Percentiles rank a stretch among this genome's conserved stretches.
Evolutionary conservation across 2,329 filamentous ascomycete genomes (phyloP).

Genomic region (Penicillium sp.): DNA sequence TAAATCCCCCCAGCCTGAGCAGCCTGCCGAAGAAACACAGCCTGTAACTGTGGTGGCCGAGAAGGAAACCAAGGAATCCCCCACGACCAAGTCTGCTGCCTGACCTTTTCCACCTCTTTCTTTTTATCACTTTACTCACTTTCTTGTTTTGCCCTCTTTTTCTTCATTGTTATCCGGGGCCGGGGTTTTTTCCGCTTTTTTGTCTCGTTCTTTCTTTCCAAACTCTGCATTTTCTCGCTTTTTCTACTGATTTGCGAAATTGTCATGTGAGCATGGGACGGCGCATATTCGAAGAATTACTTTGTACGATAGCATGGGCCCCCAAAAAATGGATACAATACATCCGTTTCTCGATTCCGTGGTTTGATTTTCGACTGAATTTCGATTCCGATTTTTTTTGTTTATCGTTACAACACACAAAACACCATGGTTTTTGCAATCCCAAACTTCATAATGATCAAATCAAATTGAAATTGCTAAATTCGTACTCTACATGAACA

Average conservation of each 20-base stretch:
- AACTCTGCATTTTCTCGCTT: slow-evolving; percentile 5
- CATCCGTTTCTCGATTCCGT: background rate
- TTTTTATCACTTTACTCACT: background rate
- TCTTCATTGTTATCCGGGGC: background rate
- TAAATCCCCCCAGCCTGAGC: background rate
- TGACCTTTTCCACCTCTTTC: background rate
- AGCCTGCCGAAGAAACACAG: background rate
- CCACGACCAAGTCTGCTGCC: background rate
- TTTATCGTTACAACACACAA: background rate
- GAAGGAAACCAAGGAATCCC: background rate
- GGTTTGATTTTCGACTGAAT: background rate
- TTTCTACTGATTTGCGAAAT: slow-evolving; percentile 7
- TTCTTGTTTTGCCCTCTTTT: background rate
- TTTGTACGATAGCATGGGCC: slow-evolving; percentile 24
- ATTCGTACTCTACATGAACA: slow-evolving; percentile 27
- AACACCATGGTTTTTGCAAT: background rate
- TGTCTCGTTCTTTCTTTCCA: background rate
- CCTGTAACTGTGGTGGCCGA: background rate
- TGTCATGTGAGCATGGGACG: slow-evolving; percentile 16
- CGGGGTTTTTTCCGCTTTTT: background rate
- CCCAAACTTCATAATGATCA: background rate
- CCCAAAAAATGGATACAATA: slow-evolving; percentile 10
- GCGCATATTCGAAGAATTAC: slow-evolving; percentile 14
- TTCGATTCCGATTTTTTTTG: background rate
- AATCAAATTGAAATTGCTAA: background rate